phyloP scores from a whole-genome alignment of 257 asterid genomes.

The Dorcoceras hygrometricum region DNA sequence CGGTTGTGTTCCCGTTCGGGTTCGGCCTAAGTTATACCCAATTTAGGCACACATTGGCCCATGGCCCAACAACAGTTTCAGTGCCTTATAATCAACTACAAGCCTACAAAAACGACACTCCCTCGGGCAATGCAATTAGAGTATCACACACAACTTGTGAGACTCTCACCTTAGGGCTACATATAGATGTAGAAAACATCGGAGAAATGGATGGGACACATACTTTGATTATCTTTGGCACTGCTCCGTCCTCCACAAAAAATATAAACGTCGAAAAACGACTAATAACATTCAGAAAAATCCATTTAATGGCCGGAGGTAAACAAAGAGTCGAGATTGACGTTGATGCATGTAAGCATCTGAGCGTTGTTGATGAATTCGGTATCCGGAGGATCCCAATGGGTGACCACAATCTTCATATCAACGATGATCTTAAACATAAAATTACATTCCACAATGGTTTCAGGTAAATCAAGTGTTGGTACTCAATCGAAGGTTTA shows the following conservation, averaged over 20 bases:
- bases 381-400: conserved; percentile 78
- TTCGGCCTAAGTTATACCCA: conserved; percentile 69
- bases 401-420: conserved; percentile 77
- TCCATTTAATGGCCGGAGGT: conserved; percentile 45
- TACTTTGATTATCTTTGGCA: conserved; percentile 52
- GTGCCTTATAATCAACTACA: conserved; percentile 32
- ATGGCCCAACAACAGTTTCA: conserved; percentile 49
- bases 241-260: conserved; percentile 25
- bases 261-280: conserved; percentile 34
- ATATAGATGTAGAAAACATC: conserved; percentile 59
- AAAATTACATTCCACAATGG: conserved; percentile 42
- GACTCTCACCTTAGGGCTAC: conserved; percentile 44
- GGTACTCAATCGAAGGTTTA: conserved; percentile 11
- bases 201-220: conserved; percentile 82
- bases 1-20: conserved; percentile 79
- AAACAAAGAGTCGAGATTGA: conserved; percentile 38
- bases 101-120: conserved; percentile 36
- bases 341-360: conserved; percentile 57
- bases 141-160: conserved; percentile 66
- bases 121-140: conserved; percentile 37
- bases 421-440: conserved; percentile 65
- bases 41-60: conserved; percentile 44
- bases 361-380: conserved; percentile 55
- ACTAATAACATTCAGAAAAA: conserved; percentile 66
- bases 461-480: conserved; percentile 39